These are phyloP conservation scores for Eucalyptus cloeziana DNA, from an alignment of 345 rosid species.

Conservation along the genomic window DNA sequence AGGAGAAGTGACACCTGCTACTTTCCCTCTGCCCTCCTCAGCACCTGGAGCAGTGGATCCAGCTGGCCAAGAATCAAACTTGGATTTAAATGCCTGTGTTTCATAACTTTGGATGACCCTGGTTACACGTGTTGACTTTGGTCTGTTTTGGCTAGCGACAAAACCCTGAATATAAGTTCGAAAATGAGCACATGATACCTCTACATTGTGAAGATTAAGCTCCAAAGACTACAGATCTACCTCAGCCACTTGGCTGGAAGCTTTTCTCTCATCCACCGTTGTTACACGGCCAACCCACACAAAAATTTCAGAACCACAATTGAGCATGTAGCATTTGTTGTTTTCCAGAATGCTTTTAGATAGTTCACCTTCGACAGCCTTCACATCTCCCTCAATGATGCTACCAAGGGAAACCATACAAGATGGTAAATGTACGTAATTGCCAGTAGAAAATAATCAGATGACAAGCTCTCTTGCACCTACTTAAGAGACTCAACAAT, in stretches of 20 bases:
- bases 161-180: constrained; percentile 49
- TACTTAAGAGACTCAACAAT: background rate
- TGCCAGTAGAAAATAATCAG: background rate
- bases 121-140: constrained; percentile 71
- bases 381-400: constrained; percentile 49
- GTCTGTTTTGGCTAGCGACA: constrained; percentile 66
- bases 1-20: constrained; percentile 57
- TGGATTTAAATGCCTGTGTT: constrained; percentile 77
- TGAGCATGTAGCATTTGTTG: constrained; percentile 71
- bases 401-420: constrained; percentile 19
- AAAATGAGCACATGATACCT: constrained; percentile 5
- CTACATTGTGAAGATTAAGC: background rate
- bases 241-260: constrained; percentile 82
- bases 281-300: constrained; percentile 99
- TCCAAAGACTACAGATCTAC: constrained; percentile 16
- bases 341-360: constrained; percentile 80
- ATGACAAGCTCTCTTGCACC: background rate
- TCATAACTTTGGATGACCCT: constrained; percentile 94
- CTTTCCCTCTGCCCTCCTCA: constrained; percentile 99
- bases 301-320: constrained; percentile 82
- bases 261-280: constrained; percentile 94
- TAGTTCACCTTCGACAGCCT: constrained; percentile 51
- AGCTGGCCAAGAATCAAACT: constrained; percentile 94
- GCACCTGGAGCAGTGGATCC: constrained; percentile 67
- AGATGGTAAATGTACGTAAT: background rate